Conservation (phyloP, 352 stramenopile species). For the Globisporangium lucens region DNA sequence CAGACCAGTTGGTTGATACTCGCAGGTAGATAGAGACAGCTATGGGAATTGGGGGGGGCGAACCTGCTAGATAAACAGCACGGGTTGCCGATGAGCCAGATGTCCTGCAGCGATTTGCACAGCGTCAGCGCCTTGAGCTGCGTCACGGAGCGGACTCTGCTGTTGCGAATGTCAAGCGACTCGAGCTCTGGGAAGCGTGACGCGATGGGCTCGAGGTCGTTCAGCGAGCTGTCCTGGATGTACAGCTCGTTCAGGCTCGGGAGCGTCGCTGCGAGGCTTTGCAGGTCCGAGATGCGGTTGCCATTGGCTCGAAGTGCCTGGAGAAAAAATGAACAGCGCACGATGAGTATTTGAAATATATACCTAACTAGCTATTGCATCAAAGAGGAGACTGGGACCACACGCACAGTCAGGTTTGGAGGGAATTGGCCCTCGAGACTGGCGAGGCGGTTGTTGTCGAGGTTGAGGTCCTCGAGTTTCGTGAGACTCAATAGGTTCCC, state of each 20-base stretch:
- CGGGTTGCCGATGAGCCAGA: conserved; percentile 70
- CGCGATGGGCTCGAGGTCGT: conserved; percentile 28
- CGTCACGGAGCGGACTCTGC: conserved; percentile 29
- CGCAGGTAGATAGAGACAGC: not conserved
- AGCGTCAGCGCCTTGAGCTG: conserved; percentile 22
- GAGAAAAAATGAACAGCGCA: not conserved
- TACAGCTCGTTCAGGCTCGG: conserved; percentile 67
- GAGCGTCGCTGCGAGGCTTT: conserved; percentile 34
- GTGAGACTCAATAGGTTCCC: conserved; percentile 58
- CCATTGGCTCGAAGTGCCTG: conserved; percentile 50
- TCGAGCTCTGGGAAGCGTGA: conserved; percentile 49
- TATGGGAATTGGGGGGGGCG: not conserved
- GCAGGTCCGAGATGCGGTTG: conserved; percentile 43
- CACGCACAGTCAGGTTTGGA: conserved; percentile 39
- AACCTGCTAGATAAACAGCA: conserved; percentile 55
- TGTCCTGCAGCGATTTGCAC: conserved; percentile 40
- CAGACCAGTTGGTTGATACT: not conserved
- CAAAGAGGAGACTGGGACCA: not conserved
- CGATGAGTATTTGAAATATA: not conserved
- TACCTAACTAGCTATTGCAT: not conserved
- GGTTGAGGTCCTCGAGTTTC: conserved; percentile 73
- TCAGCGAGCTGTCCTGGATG: conserved; percentile 48
- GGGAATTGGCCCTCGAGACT: conserved; percentile 52
- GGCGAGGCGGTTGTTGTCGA: conserved; percentile 55
- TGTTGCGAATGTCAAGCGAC: conserved; percentile 72